Evolutionary conservation across 495 filamentous ascomycete species (phyloP).

Genomic region (Penicillium daleae): DNA sequence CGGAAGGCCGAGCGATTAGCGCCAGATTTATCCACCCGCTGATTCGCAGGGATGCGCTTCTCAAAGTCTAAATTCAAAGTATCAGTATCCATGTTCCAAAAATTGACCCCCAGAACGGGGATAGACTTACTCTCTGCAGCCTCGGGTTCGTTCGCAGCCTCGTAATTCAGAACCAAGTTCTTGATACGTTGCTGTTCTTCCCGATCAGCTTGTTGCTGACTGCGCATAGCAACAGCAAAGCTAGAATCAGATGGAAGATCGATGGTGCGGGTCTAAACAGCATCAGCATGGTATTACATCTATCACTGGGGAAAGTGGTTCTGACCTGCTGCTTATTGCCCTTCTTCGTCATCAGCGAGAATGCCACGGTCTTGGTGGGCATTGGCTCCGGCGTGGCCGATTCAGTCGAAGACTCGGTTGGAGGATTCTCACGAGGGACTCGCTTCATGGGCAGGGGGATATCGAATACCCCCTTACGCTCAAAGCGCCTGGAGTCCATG

Average conservation of each 20-base stretch:
- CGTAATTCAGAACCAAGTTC: conserved; percentile 93
- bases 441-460: conserved; percentile 88
- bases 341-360: conserved; percentile 93
- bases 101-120: neutral
- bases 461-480: conserved; percentile 92
- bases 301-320: neutral
- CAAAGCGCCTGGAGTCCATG: conserved; percentile 89
- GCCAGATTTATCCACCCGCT: conserved; percentile 65
- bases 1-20: conserved; percentile 79
- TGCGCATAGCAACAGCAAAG: conserved; percentile 94
- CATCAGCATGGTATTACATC: neutral
- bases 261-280: conserved; percentile 80
- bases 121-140: conserved; percentile 62
- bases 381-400: conserved; percentile 42
- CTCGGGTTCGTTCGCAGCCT: conserved; percentile 78
- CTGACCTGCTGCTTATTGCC: conserved; percentile 91
- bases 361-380: conserved; percentile 77
- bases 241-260: conserved; percentile 92
- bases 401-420: conserved; percentile 45
- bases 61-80: conserved; percentile 32
- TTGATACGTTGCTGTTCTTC: conserved; percentile 99
- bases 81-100: conserved; percentile 12
- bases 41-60: conserved; percentile 42
- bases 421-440: conserved; percentile 61
- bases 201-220: conserved; percentile 88